Evolutionary conservation across 73 alveolate species (phyloP), one percentile per base, ranked within the genome.

Genomic region (Paramecium primaurelia): DNA sequence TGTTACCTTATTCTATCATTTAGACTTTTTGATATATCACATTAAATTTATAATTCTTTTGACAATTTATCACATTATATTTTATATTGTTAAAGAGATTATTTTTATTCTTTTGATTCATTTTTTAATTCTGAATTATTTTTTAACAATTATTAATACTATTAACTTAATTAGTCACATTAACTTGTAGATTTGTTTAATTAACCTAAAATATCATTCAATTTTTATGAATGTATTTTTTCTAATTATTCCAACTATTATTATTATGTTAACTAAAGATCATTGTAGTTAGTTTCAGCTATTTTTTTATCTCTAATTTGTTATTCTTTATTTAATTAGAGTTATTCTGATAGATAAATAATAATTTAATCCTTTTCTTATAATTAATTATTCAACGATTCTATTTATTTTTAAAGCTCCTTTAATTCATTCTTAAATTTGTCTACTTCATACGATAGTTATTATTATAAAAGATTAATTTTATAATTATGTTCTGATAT

Each of bases 1-100:
- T 30, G 11, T 20, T n/a, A 34, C 10, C 87, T 73, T 73, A 73
- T 73, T 73, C 59, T 73, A 37, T 73, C 87, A 73, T 73, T 73
- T 40, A 73, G 51, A 64, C 84, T 64, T 34, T 26, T 64, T 11
- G 47, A 16, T 8, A 64, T 32, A 64, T 64, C 51, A 16, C 22
- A 28, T 26, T 64, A 64, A 64, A 64, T 64, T 64, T 64, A 32
- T 28, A 64, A 64, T 9, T 64, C 84, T 2, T 64, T 64, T 11
- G 10, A 10, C 49, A 64, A 64, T 6, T 64, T 64, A 9, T 64
- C 84, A 32, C 51, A 36, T 36, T 73, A 4, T 73, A 73, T 40
- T 34, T 22, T 32, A 73, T 40, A 73, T 73, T 73, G 14, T 40
- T 36, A 5, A 73, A 30, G 38, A 9, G 34, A 73, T 11, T 30